Base-by-base conservation (phyloP, 805 yeast genomes). In the Grigorovia yakushimaensis region DNA sequence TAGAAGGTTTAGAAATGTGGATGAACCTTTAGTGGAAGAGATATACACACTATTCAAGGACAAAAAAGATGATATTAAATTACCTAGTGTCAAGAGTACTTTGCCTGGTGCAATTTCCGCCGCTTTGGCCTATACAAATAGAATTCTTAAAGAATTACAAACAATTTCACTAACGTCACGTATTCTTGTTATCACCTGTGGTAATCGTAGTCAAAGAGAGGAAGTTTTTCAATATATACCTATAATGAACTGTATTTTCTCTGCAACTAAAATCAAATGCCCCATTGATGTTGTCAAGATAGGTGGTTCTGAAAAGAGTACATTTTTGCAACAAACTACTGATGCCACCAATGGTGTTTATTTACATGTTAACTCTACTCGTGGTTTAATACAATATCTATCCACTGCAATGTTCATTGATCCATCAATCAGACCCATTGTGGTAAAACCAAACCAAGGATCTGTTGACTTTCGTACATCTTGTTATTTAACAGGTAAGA, bases 301-400 rank as follows among this genome's bases (percentile, higher is more conserved):
- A 24, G 68, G 68, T 24, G 68, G 66, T 7, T 47, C 54, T 10
- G 54, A 57, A 41, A 78, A 78, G 51, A 81, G 94, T 1, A 84
- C 94, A 2, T 91, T 88, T 61, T 68, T 93, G 50, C 98, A 93
- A 61, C 98, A 93, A 61, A 96, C 98, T 0, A 78, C 95, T 0
- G 98, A 93, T 67, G 88, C 96, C 8, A 91, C 98, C 0, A 78
- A 82, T 54, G 99, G 99, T 3, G 81, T 88, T 1, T 93, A 91
- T 60, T 70, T 91, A 48, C 71, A 72, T 40, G 74, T 91, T 20
- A 73, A 73, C 2, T 76, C 81, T 48, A 84, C 91, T 0, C 67
- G 71, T 41, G 98, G 96, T 0, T 67, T 93, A 40, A 77, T 89
- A 2, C 97, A 91, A 60, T 86, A 87, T 54, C 71, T 93, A 33